Conservation (phyloP, 2,329 filamentous ascomycete species). For the Ilyonectria mors-panacis region DNA sequence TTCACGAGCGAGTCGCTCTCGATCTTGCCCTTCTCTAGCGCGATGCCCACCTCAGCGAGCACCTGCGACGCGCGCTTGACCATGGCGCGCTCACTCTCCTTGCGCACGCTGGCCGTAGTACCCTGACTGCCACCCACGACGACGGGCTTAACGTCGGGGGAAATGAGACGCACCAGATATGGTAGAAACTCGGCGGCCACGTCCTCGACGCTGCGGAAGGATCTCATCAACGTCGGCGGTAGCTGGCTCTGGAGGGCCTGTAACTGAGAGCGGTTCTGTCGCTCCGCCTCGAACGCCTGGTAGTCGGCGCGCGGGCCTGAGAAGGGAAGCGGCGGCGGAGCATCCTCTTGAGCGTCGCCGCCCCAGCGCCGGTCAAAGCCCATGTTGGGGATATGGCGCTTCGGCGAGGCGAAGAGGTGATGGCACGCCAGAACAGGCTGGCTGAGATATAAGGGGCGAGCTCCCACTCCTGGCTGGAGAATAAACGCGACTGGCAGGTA, state of each 20-base stretch:
- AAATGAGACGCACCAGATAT: slow-evolving; percentile 85
- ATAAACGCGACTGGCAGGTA: slow-evolving; percentile 82
- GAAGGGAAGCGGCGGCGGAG: slow-evolving; percentile 77
- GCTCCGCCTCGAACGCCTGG: slow-evolving; percentile 83
- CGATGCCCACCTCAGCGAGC: slow-evolving; percentile 86
- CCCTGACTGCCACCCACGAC: slow-evolving; percentile 79
- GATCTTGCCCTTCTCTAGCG: slow-evolving; percentile 84
- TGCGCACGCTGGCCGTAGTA: slow-evolving; percentile 86
- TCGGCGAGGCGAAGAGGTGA: slow-evolving; percentile 85
- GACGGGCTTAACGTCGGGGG: slow-evolving; percentile 92
- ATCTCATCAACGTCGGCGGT: slow-evolving; percentile 78
- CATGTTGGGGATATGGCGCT: slow-evolving; percentile 60
- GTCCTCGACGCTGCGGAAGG: slow-evolving; percentile 84
- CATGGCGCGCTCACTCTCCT: slow-evolving; percentile 86
- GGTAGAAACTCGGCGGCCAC: slow-evolving; percentile 88
- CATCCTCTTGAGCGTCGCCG: slow-evolving; percentile 60
- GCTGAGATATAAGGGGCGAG: slow-evolving; percentile 88
- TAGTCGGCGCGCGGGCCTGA: slow-evolving; percentile 87
- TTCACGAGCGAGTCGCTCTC: slow-evolving; percentile 75
- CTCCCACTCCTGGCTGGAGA: slow-evolving; percentile 93
- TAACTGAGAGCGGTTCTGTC: slow-evolving; percentile 82
- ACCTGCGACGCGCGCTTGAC: slow-evolving; percentile 85
- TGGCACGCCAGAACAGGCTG: slow-evolving; percentile 93
- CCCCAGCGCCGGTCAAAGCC: slow-evolving; percentile 63
- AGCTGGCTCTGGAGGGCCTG: slow-evolving; percentile 81